phyloP scores from a whole-genome alignment of 2,329 filamentous ascomycete genomes.

The Fusarium tuaranense region DNA sequence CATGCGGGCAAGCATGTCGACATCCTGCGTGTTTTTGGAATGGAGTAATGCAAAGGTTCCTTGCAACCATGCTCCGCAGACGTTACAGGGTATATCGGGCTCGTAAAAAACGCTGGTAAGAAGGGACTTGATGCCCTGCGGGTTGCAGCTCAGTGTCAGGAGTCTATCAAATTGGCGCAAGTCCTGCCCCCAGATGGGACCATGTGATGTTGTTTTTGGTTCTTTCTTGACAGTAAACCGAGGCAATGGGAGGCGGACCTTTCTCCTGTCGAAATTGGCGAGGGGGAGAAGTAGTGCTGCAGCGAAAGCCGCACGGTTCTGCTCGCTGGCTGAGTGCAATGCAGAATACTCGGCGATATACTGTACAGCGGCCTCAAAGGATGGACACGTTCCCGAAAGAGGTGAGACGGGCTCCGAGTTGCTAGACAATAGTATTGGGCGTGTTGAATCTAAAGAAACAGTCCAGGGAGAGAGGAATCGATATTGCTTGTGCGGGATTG shows the following conservation, averaged over 20 bases:
- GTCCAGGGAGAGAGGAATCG: conserved; percentile 17
- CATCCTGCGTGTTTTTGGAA: not conserved
- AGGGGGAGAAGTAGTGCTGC: conserved; percentile 8
- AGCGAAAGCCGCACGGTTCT: conserved; percentile 7
- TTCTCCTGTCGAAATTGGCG: conserved; percentile 7
- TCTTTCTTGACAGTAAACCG: not conserved
- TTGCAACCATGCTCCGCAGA: too few species aligned
- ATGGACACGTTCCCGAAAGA: not conserved
- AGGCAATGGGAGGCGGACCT: conserved; percentile 1
- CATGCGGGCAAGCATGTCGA: conserved; percentile 17
- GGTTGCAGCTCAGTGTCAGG: too few species aligned
- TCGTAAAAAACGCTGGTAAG: too few species aligned
- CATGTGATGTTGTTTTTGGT: not conserved
- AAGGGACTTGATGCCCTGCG: too few species aligned
- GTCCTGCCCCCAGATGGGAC: not conserved
- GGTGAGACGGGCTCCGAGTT: not conserved
- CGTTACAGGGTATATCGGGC: too few species aligned
- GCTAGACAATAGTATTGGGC: not conserved
- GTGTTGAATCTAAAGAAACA: not conserved
- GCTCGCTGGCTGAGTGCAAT: not conserved
- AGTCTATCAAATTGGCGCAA: too few species aligned
- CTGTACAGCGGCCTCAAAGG: not conserved
- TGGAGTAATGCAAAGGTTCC: too few species aligned
- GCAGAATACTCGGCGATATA: conserved; percentile 9
- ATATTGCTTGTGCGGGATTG: conserved; percentile 13